Percentiles rank a stretch among this genome's conserved stretches.
These are phyloP conservation scores for Xanthoconium stramineum DNA, from an alignment of 768 basidiomycete genomes.

Conservation along the genomic window DNA sequence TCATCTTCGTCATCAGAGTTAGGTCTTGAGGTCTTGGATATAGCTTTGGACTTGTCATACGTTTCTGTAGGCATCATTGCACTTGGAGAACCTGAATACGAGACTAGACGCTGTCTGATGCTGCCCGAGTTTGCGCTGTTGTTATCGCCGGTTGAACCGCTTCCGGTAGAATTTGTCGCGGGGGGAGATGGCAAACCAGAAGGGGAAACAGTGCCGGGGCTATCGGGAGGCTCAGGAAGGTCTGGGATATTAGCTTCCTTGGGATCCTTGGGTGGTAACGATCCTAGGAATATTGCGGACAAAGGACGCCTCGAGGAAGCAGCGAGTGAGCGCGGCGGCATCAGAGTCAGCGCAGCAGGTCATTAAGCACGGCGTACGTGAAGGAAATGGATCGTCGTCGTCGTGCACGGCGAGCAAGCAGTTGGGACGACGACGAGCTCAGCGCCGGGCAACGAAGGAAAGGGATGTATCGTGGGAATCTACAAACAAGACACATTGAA, in stretches of 20 bases:
- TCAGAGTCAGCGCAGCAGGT: constrained; percentile 30
- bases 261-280: constrained; percentile 39
- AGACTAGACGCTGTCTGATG: constrained; percentile 33
- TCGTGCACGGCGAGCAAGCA: constrained; percentile 25
- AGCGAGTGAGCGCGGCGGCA: constrained; percentile 49
- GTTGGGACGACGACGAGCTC: constrained; percentile 22
- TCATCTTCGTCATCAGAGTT: constrained; percentile 46
- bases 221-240: constrained; percentile 65
- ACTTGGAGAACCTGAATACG: constrained; percentile 24
- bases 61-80: constrained; percentile 41
- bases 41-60: constrained; percentile 34
- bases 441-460: constrained; percentile 11
- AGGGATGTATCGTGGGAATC: constrained; percentile 29
- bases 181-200: constrained; percentile 82
- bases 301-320: constrained; percentile 48
- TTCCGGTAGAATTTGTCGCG: constrained; percentile 81
- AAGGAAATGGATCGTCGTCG: constrained; percentile 19
- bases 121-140: constrained; percentile 41
- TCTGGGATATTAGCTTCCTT: constrained; percentile 50
- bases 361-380: constrained; percentile 26
- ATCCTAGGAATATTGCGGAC: constrained; percentile 59
- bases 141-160: constrained; percentile 69
- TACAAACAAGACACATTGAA: neutral
- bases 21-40: constrained; percentile 28
- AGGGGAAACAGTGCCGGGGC: constrained; percentile 49